Percentiles rank a stretch among this genome's conserved stretches.
These are phyloP conservation scores for Irpex sp. DNA, from an alignment of 1,284 basidiomycete genomes.

Conservation along the genomic window DNA sequence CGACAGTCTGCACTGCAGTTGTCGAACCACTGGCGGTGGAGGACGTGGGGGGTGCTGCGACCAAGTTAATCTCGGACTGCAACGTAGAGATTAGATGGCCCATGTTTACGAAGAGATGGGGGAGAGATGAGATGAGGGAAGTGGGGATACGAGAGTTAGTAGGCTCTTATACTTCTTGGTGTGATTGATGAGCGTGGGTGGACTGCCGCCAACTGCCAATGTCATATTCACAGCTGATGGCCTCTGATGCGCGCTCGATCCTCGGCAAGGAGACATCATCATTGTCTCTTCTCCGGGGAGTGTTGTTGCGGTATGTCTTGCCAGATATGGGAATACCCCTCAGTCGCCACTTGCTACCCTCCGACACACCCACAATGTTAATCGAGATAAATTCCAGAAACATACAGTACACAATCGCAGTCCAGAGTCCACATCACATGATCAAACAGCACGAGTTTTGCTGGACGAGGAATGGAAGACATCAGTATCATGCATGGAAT, in stretches of 20 bases:
- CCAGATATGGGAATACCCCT: not conserved
- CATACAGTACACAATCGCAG: not conserved
- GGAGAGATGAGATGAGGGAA: not conserved
- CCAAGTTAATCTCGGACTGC: not conserved
- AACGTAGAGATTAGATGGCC: not conserved
- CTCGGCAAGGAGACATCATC: not conserved
- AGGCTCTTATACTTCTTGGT: no score
- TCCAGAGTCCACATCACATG: slow-evolving; percentile 27
- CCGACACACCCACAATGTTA: no score
- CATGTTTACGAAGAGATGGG: not conserved
- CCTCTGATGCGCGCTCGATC: not conserved
- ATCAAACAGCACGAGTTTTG: slow-evolving; percentile 70
- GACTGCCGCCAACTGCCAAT: no score
- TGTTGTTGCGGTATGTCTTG: not conserved
- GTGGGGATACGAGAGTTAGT: no score
- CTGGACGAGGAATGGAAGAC: slow-evolving; percentile 26
- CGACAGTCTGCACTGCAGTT: not conserved
- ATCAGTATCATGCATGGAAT: not conserved
- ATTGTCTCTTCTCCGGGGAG: not conserved
- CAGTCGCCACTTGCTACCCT: no score
- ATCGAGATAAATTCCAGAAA: no score
- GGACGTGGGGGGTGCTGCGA: not conserved
- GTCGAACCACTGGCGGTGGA: not conserved
- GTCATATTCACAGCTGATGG: no score
- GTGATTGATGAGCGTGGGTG: no score